Evolutionary conservation across 1,284 basidiomycete genomes (phyloP), one percentile per base, ranked within the genome.

Genomic region (Coriolopsis trogii): DNA sequence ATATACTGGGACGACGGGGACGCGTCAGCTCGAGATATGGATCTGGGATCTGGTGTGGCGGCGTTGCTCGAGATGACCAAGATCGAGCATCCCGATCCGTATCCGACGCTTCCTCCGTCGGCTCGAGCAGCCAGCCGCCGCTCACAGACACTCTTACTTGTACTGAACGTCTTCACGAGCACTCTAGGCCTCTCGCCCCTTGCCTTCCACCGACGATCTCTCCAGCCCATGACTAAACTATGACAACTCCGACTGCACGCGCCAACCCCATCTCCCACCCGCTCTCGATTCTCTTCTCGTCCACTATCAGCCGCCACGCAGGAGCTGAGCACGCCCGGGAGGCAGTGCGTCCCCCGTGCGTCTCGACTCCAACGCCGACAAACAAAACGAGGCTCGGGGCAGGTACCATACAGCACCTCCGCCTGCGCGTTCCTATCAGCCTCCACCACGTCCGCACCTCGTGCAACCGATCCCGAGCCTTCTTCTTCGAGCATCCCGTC

Each of bases 31-130:
- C 63, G 53, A 56, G 56, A 56, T 53, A 49, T 20, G 45, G 49
- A 69, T 68, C 68, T 70, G 49, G 70, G 69, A 70, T 71, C 60
- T 56, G 63, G 64, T 64, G 66, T 68, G 68, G 63, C 51, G 51
- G 53, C 45, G 57, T 57, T 59, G 56, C 50, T 37, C 42, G 54
- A 53, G 54, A 57, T 59, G 36, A 44, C 51, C 47, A 46, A 60
- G 63, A 63, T 62, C 55, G 25, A 4, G 15, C 43, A 26, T 31
- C 61, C 63, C 63, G 66, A 63, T 63, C 53, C 48, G 43, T 30
- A 41, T 42, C 55, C 54, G 60, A 47, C 28, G 51, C 44, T 54
- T 46, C 43, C 49, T 44, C 58, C 41, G 44, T 41, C 49, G 31
- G 43, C 46, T 39, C 54, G 46, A 28, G 25, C n/a, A 29, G 26